Evolutionary conservation across 495 filamentous ascomycete species (phyloP), one percentile per base, ranked within the genome.

Genomic region (Astrothelium subdiscretum): DNA sequence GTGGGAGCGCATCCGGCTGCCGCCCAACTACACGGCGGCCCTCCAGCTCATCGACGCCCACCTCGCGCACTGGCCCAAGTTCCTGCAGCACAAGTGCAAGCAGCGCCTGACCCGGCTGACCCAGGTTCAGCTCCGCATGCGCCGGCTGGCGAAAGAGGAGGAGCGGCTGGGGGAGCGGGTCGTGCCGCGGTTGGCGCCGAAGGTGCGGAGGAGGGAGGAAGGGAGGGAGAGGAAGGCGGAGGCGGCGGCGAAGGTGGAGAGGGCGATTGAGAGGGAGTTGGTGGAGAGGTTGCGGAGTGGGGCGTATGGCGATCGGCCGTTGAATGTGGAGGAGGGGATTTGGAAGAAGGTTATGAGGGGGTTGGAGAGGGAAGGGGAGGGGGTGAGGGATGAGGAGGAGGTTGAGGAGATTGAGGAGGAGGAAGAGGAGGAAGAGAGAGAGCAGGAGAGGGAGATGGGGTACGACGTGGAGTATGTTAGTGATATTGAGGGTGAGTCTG

Each of bases 341-440:
- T 98, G 94, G 94, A 96, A 96, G 86, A 94, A 90, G 82, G 95
- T 98, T 29, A 80, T 98, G 54, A 85, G 86, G 51, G 92, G 91
- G 1, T 76, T 97, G 71, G 95, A 97, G 81, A 81, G 85, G 62
- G 83, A 85, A 66, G 91, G 92, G 27, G 89, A 94, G 71, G 94
- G 87, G 52, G 80, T 79, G 67, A 79, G 91, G 66, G 94, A 97
- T 75, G 84, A 89, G 76, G 92, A 97, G 72, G 70, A 92, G 70
- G 92, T 97, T 69, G 81, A 87, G 62, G 87, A 86, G 10, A 83
- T 90, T 68, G 89, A 92, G 69, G 92, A 91, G 3, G 91, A 96
- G 65, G 85, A 87, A 27, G 80, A 88, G 61, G 82, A 87, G 51
- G 82, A 82, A 20, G 86, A 90, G 57, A 78, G 80, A 52, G 80